These are phyloP conservation scores for Ustilago loliicola DNA, from an alignment of 1,284 basidiomycete genomes.

Conservation along the genomic window DNA sequence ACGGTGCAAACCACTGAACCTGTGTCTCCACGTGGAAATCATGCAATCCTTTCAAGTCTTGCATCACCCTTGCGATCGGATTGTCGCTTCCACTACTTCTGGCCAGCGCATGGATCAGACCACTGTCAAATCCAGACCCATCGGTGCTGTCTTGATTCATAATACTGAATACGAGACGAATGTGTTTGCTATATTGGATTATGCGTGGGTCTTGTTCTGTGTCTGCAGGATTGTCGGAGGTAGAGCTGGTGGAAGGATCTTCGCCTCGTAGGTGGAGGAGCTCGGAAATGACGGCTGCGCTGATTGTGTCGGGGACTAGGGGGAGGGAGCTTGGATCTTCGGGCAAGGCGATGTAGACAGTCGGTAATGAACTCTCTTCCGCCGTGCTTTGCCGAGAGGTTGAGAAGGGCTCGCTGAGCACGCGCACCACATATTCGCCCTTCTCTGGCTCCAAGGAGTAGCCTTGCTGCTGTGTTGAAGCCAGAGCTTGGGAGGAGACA, in stretches of 20 bases:
- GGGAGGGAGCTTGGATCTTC: constrained; percentile 9
- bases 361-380: background rate
- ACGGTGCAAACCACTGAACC: constrained; percentile 88
- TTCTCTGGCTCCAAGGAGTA: constrained; percentile 9
- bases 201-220: constrained; percentile 50
- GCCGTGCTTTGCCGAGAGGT: background rate
- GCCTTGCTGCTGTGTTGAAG: background rate
- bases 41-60: constrained; percentile 75
- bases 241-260: background rate
- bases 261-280: constrained; percentile 34
- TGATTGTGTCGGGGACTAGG: constrained; percentile 38
- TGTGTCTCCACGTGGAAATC: constrained; percentile 95
- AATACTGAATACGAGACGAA: constrained; percentile 66
- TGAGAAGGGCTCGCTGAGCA: background rate
- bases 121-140: constrained; percentile 32
- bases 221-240: constrained; percentile 4
- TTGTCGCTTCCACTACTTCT: background rate
- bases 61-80: constrained; percentile 33
- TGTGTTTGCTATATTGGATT: constrained; percentile 59
- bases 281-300: constrained; percentile 36
- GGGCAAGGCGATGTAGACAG: constrained; percentile 11
- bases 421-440: constrained; percentile 19
- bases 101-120: constrained; percentile 29
- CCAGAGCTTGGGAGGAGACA: constrained; percentile 1
- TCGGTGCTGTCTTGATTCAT: constrained; percentile 63